phyloP scores from a whole-genome alignment of 352 stramenopile species.

The Globisporangium lucens region DNA sequence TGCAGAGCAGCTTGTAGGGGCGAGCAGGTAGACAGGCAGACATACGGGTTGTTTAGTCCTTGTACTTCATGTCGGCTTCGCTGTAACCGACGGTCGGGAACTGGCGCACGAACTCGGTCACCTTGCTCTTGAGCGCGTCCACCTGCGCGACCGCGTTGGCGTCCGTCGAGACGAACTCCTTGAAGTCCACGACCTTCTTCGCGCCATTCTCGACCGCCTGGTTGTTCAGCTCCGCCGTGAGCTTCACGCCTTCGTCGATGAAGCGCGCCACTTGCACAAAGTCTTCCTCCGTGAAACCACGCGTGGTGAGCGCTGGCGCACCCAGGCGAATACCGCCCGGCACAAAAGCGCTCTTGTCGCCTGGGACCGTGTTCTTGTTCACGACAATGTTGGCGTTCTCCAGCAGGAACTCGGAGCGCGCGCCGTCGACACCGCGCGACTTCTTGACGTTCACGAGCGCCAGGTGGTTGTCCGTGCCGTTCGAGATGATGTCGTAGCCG shows the following conservation, averaged over 20 bases:
- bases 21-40: not conserved
- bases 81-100: slow-evolving; percentile 97
- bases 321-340: slow-evolving; percentile 97
- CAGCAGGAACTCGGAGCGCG: slow-evolving; percentile 94
- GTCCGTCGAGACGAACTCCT: slow-evolving; percentile 70
- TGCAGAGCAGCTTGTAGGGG: not conserved
- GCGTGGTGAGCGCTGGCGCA: slow-evolving; percentile 93
- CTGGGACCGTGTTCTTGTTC: slow-evolving; percentile 99
- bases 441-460: slow-evolving; percentile 96
- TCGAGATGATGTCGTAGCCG: slow-evolving; percentile 96
- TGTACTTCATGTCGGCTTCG: slow-evolving; percentile 91
- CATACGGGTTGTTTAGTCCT: slow-evolving; percentile 40
- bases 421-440: slow-evolving; percentile 91
- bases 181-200: slow-evolving; percentile 93
- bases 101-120: slow-evolving; percentile 91
- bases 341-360: slow-evolving; percentile 96
- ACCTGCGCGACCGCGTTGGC: slow-evolving; percentile 58
- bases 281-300: slow-evolving; percentile 94
- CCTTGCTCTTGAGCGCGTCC: slow-evolving; percentile 78
- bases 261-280: slow-evolving; percentile 94
- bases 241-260: slow-evolving; percentile 94
- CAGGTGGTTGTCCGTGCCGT: slow-evolving; percentile 99
- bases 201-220: slow-evolving; percentile 90
- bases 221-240: slow-evolving; percentile 90
- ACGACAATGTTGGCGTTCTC: slow-evolving; percentile 97